Conservation (phyloP, 352 stramenopile genomes). For the Phytophthora pluvialis region DNA sequence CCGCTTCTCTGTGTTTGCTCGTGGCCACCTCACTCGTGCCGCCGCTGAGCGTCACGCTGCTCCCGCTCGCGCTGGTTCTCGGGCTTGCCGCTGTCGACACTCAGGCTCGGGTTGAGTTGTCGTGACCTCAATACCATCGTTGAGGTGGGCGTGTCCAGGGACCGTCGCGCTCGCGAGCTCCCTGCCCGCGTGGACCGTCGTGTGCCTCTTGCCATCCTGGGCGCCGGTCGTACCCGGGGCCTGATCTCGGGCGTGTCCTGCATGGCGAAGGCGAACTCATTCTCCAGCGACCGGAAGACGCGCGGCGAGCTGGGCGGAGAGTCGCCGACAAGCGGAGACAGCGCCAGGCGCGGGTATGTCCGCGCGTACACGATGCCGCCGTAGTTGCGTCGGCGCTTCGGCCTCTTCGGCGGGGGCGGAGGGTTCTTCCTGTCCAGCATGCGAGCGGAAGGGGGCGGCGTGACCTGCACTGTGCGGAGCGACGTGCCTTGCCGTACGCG, state of each 20-base stretch:
- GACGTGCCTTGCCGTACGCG: constrained; percentile 22
- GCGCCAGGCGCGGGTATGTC: constrained; percentile 40
- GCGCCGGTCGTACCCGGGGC: constrained; percentile 49
- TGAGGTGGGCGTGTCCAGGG: constrained; percentile 56
- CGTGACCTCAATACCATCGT: constrained; percentile 70
- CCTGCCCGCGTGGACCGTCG: constrained; percentile 45
- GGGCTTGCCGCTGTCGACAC: constrained; percentile 32
- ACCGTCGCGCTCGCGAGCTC: constrained; percentile 38
- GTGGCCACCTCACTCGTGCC: constrained; percentile 36
- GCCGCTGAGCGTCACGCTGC: constrained; percentile 46
- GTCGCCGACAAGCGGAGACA: constrained; percentile 45
- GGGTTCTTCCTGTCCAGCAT: constrained; percentile 76
- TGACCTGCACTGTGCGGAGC: constrained; percentile 57
- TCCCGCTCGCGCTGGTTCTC: constrained; percentile 51
- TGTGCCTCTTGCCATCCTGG: constrained; percentile 53
- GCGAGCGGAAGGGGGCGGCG: constrained; percentile 63
- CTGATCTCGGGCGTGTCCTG: constrained; percentile 61
- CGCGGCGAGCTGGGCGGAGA: constrained; percentile 41
- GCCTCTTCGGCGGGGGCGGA: constrained; percentile 55
- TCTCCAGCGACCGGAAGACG: constrained; percentile 70
- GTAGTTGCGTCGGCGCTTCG: constrained; percentile 34
- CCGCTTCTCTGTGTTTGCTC: constrained; percentile 34
- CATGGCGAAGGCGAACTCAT: constrained; percentile 67
- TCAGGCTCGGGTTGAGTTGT: constrained; percentile 55
- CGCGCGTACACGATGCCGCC: constrained; percentile 37